Conservation (phyloP, 345 rosid genomes). For the Corchorus olitorius region DNA sequence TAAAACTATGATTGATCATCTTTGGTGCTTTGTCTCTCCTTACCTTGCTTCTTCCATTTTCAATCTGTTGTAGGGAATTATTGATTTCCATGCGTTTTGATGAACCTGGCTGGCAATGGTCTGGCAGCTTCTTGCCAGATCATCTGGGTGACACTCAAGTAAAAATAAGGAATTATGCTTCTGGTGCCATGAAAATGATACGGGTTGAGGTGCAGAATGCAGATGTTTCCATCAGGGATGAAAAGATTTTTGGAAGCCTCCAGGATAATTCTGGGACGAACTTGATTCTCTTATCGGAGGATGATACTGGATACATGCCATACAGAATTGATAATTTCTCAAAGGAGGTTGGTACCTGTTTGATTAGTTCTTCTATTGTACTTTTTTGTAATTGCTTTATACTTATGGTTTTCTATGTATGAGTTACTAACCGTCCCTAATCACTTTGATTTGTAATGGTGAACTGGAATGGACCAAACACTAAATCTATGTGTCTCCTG, state of each 20-base stretch:
- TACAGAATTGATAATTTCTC: constrained; percentile 97
- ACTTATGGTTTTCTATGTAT: constrained; percentile 9
- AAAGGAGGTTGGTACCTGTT: constrained; percentile 70
- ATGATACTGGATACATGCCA: constrained; percentile 90
- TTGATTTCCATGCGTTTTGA: constrained; percentile 75
- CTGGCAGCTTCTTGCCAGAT: constrained; percentile 95
- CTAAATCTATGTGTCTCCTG: neutral
- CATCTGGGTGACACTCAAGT: constrained; percentile 92
- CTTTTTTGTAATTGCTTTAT: neutral
- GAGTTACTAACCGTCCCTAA: neutral
- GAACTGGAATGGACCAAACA: neutral
- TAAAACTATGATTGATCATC: neutral
- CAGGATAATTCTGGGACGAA: constrained; percentile 82
- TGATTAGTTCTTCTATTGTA: constrained; percentile 17
- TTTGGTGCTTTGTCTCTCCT: neutral
- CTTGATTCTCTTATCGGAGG: constrained; percentile 88
- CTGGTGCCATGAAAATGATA: constrained; percentile 72
- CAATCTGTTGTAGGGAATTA: constrained; percentile 63
- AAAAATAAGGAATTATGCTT: constrained; percentile 77
- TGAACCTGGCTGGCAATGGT: constrained; percentile 99
- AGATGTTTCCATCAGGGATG: constrained; percentile 72
- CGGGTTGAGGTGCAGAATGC: constrained; percentile 95
- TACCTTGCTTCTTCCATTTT: neutral
- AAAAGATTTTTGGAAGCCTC: constrained; percentile 68
- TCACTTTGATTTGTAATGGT: neutral